phyloP scores from a whole-genome alignment of 495 filamentous ascomycete species.

The Penicillium malachiteum region DNA sequence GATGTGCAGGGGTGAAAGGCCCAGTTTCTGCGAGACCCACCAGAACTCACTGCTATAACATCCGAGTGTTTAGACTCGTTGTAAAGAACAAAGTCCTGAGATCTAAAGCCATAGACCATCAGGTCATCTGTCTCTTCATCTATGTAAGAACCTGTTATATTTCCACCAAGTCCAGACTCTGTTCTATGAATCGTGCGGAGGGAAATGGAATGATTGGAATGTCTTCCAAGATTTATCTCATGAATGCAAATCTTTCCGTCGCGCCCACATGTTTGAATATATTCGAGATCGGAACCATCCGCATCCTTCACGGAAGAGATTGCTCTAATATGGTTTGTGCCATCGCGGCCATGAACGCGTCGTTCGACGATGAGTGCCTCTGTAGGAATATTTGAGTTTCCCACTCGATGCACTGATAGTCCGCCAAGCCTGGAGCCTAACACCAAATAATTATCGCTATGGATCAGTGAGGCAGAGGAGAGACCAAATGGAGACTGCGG shows the following conservation, averaged over 20 bases:
- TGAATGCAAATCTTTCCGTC: constrained; percentile 71
- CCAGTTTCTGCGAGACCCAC: constrained; percentile 77
- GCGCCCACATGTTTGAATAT: constrained; percentile 64
- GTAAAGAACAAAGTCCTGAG: constrained; percentile 75
- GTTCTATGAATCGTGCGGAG: constrained; percentile 52
- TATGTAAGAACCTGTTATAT: constrained; percentile 68
- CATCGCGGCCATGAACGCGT: constrained; percentile 58
- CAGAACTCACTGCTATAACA: constrained; percentile 70
- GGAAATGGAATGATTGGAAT: constrained; percentile 9
- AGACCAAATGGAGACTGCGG: constrained; percentile 35
- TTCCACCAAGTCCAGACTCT: constrained; percentile 60
- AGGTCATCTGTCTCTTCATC: constrained; percentile 47
- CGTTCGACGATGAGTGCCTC: constrained; percentile 25
- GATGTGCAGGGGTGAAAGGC: constrained; percentile 40
- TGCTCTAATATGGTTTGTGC: constrained; percentile 63
- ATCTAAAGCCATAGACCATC: constrained; percentile 76
- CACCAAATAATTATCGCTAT: constrained; percentile 48
- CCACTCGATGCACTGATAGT: constrained; percentile 52
- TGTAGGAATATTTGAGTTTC: constrained; percentile 12
- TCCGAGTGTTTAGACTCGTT: constrained; percentile 67
- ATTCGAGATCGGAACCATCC: constrained; percentile 14
- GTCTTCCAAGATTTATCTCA: constrained; percentile 12
- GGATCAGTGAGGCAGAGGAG: constrained; percentile 36
- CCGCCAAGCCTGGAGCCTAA: constrained; percentile 68
- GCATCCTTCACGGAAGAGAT: constrained; percentile 22